These are phyloP conservation scores for Secale cereale DNA, from an alignment of 176 grass and related monocot genomes.

Conservation along the genomic window DNA sequence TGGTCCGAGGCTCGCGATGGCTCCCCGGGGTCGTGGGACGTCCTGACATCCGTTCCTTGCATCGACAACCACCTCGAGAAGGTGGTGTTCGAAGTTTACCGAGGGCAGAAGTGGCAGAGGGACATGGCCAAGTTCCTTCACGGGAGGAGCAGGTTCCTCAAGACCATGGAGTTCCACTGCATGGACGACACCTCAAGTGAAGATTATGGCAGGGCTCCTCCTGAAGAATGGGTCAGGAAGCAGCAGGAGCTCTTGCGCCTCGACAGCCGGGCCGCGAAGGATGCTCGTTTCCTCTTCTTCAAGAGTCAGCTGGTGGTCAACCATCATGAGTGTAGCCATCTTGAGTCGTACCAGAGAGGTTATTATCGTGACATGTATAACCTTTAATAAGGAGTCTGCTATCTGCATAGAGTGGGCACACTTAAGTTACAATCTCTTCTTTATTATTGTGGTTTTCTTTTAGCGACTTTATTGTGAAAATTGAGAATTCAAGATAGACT, in stretches of 20 bases:
- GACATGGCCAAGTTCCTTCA: slow-evolving; percentile 41
- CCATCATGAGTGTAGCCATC: background rate
- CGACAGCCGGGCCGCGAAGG: slow-evolving; percentile 12
- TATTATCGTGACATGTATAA: slow-evolving; percentile 4
- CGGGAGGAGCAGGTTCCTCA: slow-evolving; percentile 19
- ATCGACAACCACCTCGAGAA: slow-evolving; percentile 5
- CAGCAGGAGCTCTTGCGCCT: slow-evolving; percentile 18
- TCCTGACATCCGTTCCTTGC: background rate
- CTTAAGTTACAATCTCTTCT: background rate
- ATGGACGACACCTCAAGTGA: background rate
- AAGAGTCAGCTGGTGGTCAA: background rate
- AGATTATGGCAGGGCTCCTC: background rate
- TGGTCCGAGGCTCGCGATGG: background rate
- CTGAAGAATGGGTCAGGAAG: background rate
- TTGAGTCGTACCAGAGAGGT: background rate
- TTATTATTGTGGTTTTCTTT: background rate
- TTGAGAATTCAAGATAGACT: background rate
- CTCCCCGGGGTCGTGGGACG: background rate
- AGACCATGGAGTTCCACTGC: slow-evolving; percentile 35
- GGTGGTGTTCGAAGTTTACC: slow-evolving; percentile 29
- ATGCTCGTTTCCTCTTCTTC: slow-evolving; percentile 30
- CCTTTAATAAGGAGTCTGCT: background rate
- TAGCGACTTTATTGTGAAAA: background rate
- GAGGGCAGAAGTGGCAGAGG: slow-evolving; percentile 26
- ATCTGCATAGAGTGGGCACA: background rate